A percentile compares a stretch with the other conserved stretches of the same genome.
phyloP scores from a whole-genome alignment of 2,329 filamentous ascomycete genomes.

The Penicillium sp. region DNA sequence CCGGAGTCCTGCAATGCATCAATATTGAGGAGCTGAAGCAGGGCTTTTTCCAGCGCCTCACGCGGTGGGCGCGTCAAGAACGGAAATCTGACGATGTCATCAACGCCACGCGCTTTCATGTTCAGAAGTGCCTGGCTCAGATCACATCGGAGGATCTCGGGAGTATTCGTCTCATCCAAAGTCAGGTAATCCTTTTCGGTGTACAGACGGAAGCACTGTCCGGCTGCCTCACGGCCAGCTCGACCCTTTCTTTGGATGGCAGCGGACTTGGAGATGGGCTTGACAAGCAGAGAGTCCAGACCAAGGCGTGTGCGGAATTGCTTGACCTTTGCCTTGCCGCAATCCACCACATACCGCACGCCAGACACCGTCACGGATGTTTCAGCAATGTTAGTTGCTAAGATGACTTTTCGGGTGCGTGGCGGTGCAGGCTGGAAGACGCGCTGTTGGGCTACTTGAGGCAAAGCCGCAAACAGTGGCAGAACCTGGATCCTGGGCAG shows the following conservation, averaged over 20 bases:
- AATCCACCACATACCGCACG: conserved; percentile 85
- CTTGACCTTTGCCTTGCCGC: conserved; percentile 90
- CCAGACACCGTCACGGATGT: conserved; percentile 95
- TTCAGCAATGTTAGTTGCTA: conserved; percentile 97
- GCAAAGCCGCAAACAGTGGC: conserved; percentile 84
- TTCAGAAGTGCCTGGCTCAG: conserved; percentile 79
- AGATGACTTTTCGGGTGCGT: conserved; percentile 78
- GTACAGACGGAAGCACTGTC: conserved; percentile 86
- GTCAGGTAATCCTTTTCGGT: conserved; percentile 69
- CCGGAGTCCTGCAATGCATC: conserved; percentile 69
- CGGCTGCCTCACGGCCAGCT: conserved; percentile 85
- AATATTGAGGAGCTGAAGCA: conserved; percentile 74
- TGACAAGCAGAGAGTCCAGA: conserved; percentile 83
- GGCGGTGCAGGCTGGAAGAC: conserved; percentile 74
- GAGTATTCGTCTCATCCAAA: conserved; percentile 69
- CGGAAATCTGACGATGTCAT: conserved; percentile 76
- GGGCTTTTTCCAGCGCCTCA: conserved; percentile 73
- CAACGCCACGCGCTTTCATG: conserved; percentile 86
- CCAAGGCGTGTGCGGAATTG: conserved; percentile 79
- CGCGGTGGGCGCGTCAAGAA: conserved; percentile 75
- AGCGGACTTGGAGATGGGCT: conserved; percentile 87
- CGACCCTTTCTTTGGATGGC: conserved; percentile 87
- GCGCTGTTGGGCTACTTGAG: conserved; percentile 77
- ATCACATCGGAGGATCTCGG: conserved; percentile 88
- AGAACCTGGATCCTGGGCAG: conserved; percentile 65